Evolutionary conservation across 495 filamentous ascomycete species (phyloP), one percentile per base, ranked within the genome.

Genomic region (Penicillium herquei): DNA sequence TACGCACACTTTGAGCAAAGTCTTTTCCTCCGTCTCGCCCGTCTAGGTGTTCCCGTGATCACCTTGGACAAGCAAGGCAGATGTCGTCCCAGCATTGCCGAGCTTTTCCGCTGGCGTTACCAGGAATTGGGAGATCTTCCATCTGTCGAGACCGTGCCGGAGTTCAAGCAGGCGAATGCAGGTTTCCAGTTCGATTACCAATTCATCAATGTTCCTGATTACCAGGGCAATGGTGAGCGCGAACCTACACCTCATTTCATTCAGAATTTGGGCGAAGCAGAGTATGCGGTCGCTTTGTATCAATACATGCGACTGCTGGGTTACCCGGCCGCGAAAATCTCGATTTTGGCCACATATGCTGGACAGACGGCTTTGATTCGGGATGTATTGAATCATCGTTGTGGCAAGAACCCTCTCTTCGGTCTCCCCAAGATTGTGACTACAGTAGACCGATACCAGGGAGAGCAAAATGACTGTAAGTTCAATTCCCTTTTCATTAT

Each of bases 381-480:
- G 61, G 94, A 99, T 75, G 90, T 98, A 7, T 67, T 99, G 46
- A 77, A 69, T n/a, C 89, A 96, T 64, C 81, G 94, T 32, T 98
- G 94, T 64, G 82, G 82, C 9, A 88, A 84, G 63, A 95, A 89
- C 58, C 71, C 84, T 3, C 72, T 99, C 30, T 99, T 99, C 73
- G 92, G 95, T 10, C 73, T 96, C 74, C 94, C 94, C 39, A 88
- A 87, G 68, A 86, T 89, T 44, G 91, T 99, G 26, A 90, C 88
- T 1, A 98, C 95, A 14, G 95, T 99, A 51, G 94, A 99, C 72
- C 96, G 95, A 70, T 99, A 97, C 62, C 94, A 99, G 76, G 94
- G 94, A 59, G 95, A 98, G 78, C 94, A 99, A 75, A 99, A 98
- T 72, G 94, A 97, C 64, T 98, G 91, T 95, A 75, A 83, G 89